phyloP scores from a whole-genome alignment of 2,329 filamentous ascomycete genomes.

The Neopestalotiopsis rosae region DNA sequence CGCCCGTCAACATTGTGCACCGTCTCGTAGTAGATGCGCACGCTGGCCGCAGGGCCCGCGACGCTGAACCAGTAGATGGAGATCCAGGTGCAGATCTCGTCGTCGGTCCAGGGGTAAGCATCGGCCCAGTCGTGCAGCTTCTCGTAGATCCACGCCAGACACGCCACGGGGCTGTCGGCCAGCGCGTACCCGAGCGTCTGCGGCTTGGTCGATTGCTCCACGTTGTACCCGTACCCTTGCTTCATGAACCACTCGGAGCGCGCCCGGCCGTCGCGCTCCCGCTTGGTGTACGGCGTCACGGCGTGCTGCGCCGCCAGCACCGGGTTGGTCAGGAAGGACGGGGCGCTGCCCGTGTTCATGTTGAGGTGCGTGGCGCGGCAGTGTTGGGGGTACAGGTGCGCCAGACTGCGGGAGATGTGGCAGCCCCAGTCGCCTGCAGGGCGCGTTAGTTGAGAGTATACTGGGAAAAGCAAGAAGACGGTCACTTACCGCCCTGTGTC shows the following conservation, averaged over 20 bases:
- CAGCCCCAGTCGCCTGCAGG: slow-evolving; percentile 72
- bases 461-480: too few relatives aligned
- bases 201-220: slow-evolving; percentile 70
- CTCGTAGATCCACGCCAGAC: slow-evolving; percentile 82
- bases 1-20: slow-evolving; percentile 43
- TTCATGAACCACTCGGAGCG: slow-evolving; percentile 62
- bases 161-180: slow-evolving; percentile 70
- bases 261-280: slow-evolving; percentile 56
- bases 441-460: not conserved
- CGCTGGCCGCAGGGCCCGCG: slow-evolving; percentile 69
- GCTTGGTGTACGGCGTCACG: slow-evolving; percentile 55
- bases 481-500: slow-evolving; percentile 31
- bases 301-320: slow-evolving; percentile 61
- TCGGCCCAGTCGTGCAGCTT: slow-evolving; percentile 82
- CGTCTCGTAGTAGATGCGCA: slow-evolving; percentile 76
- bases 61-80: slow-evolving; percentile 74
- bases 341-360: slow-evolving; percentile 51
- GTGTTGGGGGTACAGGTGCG: slow-evolving; percentile 60
- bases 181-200: slow-evolving; percentile 75
- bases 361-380: slow-evolving; percentile 69
- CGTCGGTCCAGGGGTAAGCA: slow-evolving; percentile 73
- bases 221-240: slow-evolving; percentile 64
- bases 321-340: slow-evolving; percentile 57
- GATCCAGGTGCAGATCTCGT: slow-evolving; percentile 78
- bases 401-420: slow-evolving; percentile 67